A percentile compares a stretch with the other conserved stretches of the same genome.
Evolutionary conservation across 805 yeast genomes (phyloP).

Genomic region (Spathaspora sp.): DNA sequence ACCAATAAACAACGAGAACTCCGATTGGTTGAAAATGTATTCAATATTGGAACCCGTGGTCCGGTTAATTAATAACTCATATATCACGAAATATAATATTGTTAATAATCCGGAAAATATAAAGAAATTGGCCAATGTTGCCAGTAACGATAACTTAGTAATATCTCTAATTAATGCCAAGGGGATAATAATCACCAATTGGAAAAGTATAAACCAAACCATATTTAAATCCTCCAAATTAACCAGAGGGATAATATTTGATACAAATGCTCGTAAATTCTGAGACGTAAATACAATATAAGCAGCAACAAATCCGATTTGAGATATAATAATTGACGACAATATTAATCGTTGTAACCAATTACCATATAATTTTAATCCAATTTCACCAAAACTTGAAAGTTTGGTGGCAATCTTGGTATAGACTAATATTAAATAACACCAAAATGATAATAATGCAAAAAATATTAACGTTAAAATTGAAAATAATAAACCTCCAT

Average conservation of each 20-base stretch:
- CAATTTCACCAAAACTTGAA: slow-evolving; percentile 78
- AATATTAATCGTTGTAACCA: slow-evolving; percentile 64
- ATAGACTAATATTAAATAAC: slow-evolving; percentile 61
- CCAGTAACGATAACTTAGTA: slow-evolving; percentile 68
- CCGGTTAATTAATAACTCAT: slow-evolving; percentile 37
- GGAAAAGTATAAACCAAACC: slow-evolving; percentile 47
- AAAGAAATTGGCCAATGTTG: slow-evolving; percentile 67
- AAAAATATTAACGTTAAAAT: slow-evolving; percentile 49
- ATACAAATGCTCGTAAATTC: slow-evolving; percentile 60
- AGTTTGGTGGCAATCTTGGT: slow-evolving; percentile 60
- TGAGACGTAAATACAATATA: slow-evolving; percentile 77
- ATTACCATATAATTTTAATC: slow-evolving; percentile 56
- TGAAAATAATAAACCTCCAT: slow-evolving; percentile 70
- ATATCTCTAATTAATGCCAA: slow-evolving; percentile 72
- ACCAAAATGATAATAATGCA: slow-evolving; percentile 73
- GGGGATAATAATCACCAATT: slow-evolving; percentile 60
- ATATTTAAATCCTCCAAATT: slow-evolving; percentile 35
- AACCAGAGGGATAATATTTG: slow-evolving; percentile 41
- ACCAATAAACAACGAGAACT: slow-evolving; percentile 73
- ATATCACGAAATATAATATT: slow-evolving; percentile 52
- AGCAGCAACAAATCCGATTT: slow-evolving; percentile 78
- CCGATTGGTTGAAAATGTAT: slow-evolving; percentile 47
- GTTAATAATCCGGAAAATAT: slow-evolving; percentile 64
- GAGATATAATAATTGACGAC: slow-evolving; percentile 63
- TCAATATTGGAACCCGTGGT: slow-evolving; percentile 47